Base-by-base conservation (phyloP, 495 filamentous ascomycete genomes). In the Daldinia caldariorum region DNA sequence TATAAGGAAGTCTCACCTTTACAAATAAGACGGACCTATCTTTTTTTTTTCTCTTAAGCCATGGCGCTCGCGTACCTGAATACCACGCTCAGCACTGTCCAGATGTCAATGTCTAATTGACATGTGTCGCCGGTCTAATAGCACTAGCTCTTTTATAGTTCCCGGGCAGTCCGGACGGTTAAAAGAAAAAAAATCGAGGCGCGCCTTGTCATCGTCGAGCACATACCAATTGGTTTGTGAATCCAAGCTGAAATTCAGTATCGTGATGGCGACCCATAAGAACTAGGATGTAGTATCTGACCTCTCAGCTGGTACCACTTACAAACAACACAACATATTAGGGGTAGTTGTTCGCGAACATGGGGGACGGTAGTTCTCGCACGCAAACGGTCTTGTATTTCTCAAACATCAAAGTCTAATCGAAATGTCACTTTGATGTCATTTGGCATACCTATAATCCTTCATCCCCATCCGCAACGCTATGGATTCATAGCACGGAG, bases 91-190 rank as follows among this genome's bases (percentile, higher is more conserved):
- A 55, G 43, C n/a, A 57, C 56, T 50, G 39, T 56, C 35, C 18
- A 16, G 63, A 57, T 71, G 53, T 66, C 37, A 66, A 57, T 71
- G 53, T 66, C 37, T 71, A 62, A 65, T 59, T 64, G 49, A 55
- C 16, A 64, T 54, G 37, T 62, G 37, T 63, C 50, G 63, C 20
- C 20, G 59, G 35, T 31, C 63, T 71, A 67, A 59, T 39, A 55
- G 41, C 49, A 59, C 55, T 59, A 63, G 37, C 12, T 63, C 37
- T 49, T 37, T 37, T 58, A 58, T 62, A 20, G 62, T 18, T 18
- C 41, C 59, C 69, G 63, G 69, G 7, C 63, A 63, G 37, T 41
- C 69, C 69, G 69, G 53, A 63, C 41, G 69, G 55, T 58, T 63
- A 54, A 53, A 49, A 54, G 45, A 49, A 65, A 66, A 61, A 56